Percentiles rank a stretch among this genome's conserved stretches.
These are phyloP conservation scores for Leptographium procerum DNA, from an alignment of 2,329 filamentous ascomycete species.

Conservation along the genomic window DNA sequence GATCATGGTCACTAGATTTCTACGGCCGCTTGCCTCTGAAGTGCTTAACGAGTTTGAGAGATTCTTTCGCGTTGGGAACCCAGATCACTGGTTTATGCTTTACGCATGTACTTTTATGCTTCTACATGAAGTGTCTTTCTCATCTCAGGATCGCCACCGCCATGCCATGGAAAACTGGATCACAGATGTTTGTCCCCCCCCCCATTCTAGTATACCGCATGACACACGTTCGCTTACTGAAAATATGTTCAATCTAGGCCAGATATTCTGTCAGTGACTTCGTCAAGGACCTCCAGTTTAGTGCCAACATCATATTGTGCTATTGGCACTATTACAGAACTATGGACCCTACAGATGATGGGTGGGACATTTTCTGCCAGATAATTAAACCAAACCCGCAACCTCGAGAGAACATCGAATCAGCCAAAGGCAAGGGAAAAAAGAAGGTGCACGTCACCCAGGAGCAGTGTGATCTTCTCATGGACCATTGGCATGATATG, in stretches of 20 bases:
- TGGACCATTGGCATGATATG: slow-evolving; percentile 17
- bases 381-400: slow-evolving; percentile 3
- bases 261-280: slow-evolving; percentile 28
- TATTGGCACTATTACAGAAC: slow-evolving; percentile 42
- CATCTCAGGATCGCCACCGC: slow-evolving; percentile 29
- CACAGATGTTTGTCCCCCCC: background rate
- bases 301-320: slow-evolving; percentile 33
- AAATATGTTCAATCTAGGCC: slow-evolving; percentile 11
- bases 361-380: slow-evolving; percentile 14
- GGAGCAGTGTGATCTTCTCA: slow-evolving; percentile 23
- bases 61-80: slow-evolving; percentile 23
- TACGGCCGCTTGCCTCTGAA: slow-evolving; percentile 21
- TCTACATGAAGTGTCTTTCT: slow-evolving; percentile 28
- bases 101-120: slow-evolving; percentile 31
- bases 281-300: slow-evolving; percentile 31
- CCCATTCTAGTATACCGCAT: too few relatives aligned
- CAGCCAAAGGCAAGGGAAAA: slow-evolving; percentile 16
- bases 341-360: slow-evolving; percentile 19
- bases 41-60: slow-evolving; percentile 25
- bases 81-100: slow-evolving; percentile 22
- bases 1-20: slow-evolving; percentile 25
- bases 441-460: slow-evolving; percentile 12
- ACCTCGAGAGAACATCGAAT: slow-evolving; percentile 12
- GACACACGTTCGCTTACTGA: background rate
- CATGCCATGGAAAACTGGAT: slow-evolving; percentile 27